Conservation (phyloP, 345 rosid species). For the Lepidium sativum region DNA sequence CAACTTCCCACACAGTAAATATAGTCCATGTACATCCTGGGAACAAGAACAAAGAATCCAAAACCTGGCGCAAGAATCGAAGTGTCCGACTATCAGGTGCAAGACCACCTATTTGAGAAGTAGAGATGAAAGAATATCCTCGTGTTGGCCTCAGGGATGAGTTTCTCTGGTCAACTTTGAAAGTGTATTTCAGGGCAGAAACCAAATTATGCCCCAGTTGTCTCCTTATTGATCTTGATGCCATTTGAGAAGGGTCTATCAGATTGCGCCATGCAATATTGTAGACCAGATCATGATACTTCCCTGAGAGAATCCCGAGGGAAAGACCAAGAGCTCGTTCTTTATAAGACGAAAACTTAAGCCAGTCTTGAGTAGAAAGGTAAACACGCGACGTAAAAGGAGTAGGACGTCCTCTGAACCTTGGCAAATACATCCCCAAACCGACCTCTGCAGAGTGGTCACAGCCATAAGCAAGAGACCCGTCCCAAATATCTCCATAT, state of each 20-base stretch:
- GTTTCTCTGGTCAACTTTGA: conserved; percentile 72
- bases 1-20: not conserved
- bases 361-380: conserved; percentile 79
- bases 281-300: conserved; percentile 63
- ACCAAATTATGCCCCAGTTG: conserved; percentile 84
- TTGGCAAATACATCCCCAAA: conserved; percentile 74
- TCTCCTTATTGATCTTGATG: conserved; percentile 61
- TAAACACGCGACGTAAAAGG: conserved; percentile 61
- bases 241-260: conserved; percentile 70
- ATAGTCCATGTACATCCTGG: not conserved
- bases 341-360: conserved; percentile 74
- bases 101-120: conserved; percentile 78
- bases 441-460: conserved; percentile 73
- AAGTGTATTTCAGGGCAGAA: conserved; percentile 66
- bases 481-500: conserved; percentile 90
- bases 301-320: conserved; percentile 56
- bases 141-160: conserved; percentile 67
- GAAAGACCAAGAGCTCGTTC: conserved; percentile 71
- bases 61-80: conserved; percentile 82
- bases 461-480: conserved; percentile 65
- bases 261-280: conserved; percentile 73
- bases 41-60: not conserved
- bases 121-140: conserved; percentile 75
- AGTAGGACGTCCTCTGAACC: conserved; percentile 56
- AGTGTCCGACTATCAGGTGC: conserved; percentile 72